Evolutionary conservation across 164 flowering plant species (phyloP).

Genomic region (Platanus orientalis): DNA sequence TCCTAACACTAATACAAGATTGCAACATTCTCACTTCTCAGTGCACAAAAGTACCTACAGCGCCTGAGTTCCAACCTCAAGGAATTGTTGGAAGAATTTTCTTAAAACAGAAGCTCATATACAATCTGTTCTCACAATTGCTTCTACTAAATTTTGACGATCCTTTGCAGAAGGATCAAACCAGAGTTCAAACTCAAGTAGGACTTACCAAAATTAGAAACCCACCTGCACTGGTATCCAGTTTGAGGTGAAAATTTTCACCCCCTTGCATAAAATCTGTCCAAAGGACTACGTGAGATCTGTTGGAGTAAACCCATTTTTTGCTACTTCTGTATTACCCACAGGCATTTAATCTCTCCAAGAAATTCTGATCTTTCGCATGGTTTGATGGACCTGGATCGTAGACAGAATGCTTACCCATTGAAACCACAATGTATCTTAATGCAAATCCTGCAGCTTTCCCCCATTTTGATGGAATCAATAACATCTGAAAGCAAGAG

Average conservation of each 20-base stretch:
- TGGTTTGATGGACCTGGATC: constrained; percentile 7
- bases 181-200: background rate
- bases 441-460: constrained; percentile 10
- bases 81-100: too few relatives aligned
- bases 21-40: too few relatives aligned
- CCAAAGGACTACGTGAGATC: constrained; percentile 12
- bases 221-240: background rate
- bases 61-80: too few relatives aligned
- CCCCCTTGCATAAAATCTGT: constrained; percentile 22
- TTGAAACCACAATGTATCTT: constrained; percentile 9
- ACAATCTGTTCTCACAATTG: too few relatives aligned
- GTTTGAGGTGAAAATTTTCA: constrained; percentile 1
- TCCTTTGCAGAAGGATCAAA: background rate
- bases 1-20: too few relatives aligned
- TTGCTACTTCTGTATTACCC: background rate
- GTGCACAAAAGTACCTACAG: too few relatives aligned
- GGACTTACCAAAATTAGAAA: background rate
- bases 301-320: background rate
- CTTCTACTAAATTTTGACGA: too few relatives aligned
- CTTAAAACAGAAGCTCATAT: too few relatives aligned
- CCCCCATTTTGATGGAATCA: constrained; percentile 16
- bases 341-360: background rate
- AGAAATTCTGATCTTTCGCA: background rate
- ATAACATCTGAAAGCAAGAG: constrained; percentile 9
- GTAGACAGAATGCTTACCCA: constrained; percentile 7